Percentiles rank a stretch among this genome's conserved stretches.
These are phyloP conservation scores for Noccaea bulbosa DNA, from an alignment of 345 rosid species.

Conservation along the genomic window DNA sequence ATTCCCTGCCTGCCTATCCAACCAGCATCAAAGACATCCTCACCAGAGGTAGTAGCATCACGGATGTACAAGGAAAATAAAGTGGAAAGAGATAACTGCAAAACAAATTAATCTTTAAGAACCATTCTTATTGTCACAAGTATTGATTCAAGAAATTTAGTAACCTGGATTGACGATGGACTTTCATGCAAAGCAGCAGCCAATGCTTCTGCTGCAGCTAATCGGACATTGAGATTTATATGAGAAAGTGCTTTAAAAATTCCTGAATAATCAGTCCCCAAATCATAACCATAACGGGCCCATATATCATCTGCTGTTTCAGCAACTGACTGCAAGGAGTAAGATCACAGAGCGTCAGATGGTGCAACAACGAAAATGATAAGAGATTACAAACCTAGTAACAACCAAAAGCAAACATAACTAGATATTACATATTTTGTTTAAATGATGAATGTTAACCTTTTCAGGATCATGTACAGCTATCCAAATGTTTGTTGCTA, in stretches of 20 bases:
- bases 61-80: conserved; percentile 87
- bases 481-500: conserved; percentile 93
- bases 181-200: conserved; percentile 96
- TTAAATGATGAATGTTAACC: conserved; percentile 49
- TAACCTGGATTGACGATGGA: conserved; percentile 83
- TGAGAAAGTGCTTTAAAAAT: conserved; percentile 87
- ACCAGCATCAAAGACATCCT: conserved; percentile 69
- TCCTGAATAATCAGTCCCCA: conserved; percentile 93
- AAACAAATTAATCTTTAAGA: conserved; percentile 36
- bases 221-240: conserved; percentile 77
- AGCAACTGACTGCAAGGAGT: conserved; percentile 72
- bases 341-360: conserved; percentile 24
- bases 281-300: conserved; percentile 89
- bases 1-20: conserved; percentile 97
- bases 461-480: conserved; percentile 95
- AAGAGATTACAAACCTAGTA: not conserved
- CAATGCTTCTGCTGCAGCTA: conserved; percentile 96
- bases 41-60: conserved; percentile 58
- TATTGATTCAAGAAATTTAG: conserved; percentile 25
- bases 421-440: not conserved
- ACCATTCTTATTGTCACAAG: conserved; percentile 25
- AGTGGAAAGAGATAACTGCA: conserved; percentile 88
- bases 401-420: conserved; percentile 24
- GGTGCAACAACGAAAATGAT: conserved; percentile 8
- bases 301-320: conserved; percentile 92